These are phyloP conservation scores for Silene conica DNA, from an alignment of 148 eudicot species.

Conservation along the genomic window DNA sequence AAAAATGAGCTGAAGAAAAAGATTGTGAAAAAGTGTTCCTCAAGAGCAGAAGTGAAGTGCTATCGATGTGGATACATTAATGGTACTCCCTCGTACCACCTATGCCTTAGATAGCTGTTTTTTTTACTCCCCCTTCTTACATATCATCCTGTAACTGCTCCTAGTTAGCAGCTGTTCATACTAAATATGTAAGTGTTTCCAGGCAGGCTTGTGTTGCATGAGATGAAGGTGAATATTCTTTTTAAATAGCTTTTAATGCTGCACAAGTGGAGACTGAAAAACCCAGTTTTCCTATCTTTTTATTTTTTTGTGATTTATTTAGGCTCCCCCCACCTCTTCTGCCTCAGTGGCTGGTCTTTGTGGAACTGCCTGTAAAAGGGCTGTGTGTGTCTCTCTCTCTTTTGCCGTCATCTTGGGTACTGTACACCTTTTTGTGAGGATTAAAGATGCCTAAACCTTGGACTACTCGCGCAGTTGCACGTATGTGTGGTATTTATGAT, in stretches of 20 bases:
- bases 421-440: neutral
- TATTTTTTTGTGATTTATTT: neutral
- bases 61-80: conserved; percentile 74
- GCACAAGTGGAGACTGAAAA: neutral
- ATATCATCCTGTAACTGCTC: neutral
- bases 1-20: conserved; percentile 53
- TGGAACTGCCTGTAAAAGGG: too few species aligned
- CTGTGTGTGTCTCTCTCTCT: too few species aligned
- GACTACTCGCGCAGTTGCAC: neutral
- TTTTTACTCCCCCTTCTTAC: neutral
- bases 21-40: conserved; percentile 53
- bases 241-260: neutral
- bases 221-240: neutral
- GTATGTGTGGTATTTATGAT: neutral
- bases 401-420: neutral
- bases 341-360: too few species aligned
- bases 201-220: neutral
- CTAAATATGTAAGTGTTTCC: neutral
- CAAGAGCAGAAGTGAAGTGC: conserved; percentile 48
- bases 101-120: neutral
- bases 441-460: neutral
- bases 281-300: neutral
- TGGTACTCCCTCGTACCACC: conserved; percentile 34
- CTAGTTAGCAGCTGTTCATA: neutral
- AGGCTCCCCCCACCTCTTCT: too few species aligned